Conservation (phyloP, 805 yeast genomes). For the Ogataea saltuana region DNA sequence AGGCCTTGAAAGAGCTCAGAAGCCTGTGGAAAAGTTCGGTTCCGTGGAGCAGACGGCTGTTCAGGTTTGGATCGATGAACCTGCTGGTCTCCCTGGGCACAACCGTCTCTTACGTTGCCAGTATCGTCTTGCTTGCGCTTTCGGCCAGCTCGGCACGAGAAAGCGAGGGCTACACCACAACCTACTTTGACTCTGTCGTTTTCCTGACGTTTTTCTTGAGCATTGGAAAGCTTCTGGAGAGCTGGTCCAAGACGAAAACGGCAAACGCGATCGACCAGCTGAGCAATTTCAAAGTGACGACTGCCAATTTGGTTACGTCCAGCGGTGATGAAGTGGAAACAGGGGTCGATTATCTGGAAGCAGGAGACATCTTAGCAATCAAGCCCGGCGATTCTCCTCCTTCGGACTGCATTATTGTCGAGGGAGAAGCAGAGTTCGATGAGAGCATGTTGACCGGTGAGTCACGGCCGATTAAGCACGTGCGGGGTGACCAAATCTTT, state of each 20-base stretch:
- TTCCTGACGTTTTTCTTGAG: constrained; percentile 70
- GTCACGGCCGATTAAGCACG: constrained; percentile 57
- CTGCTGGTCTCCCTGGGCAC: constrained; percentile 74
- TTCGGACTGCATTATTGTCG: constrained; percentile 52
- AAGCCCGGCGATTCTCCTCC: constrained; percentile 62
- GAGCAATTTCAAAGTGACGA: constrained; percentile 49
- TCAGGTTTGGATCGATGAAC: constrained; percentile 79
- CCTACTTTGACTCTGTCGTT: constrained; percentile 78
- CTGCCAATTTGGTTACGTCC: constrained; percentile 45
- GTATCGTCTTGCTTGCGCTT: constrained; percentile 54
- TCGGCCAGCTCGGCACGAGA: constrained; percentile 38
- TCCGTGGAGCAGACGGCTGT: constrained; percentile 54
- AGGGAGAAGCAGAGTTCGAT: constrained; percentile 53
- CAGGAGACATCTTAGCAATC: constrained; percentile 50
- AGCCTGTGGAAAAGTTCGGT: constrained; percentile 59
- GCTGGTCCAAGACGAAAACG: constrained; percentile 65
- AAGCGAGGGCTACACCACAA: constrained; percentile 52
- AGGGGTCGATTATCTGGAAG: constrained; percentile 48
- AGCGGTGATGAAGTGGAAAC: constrained; percentile 25
- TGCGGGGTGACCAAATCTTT: constrained; percentile 63
- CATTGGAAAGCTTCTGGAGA: constrained; percentile 69
- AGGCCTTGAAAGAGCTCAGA: constrained; percentile 60
- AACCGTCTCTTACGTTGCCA: constrained; percentile 67
- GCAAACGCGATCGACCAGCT: constrained; percentile 62
- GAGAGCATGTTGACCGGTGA: constrained; percentile 67